Percentiles rank a stretch among this genome's conserved stretches.
Evolutionary conservation across 768 basidiomycete genomes (phyloP).

Genomic region (Hydnomerulius pinastri): DNA sequence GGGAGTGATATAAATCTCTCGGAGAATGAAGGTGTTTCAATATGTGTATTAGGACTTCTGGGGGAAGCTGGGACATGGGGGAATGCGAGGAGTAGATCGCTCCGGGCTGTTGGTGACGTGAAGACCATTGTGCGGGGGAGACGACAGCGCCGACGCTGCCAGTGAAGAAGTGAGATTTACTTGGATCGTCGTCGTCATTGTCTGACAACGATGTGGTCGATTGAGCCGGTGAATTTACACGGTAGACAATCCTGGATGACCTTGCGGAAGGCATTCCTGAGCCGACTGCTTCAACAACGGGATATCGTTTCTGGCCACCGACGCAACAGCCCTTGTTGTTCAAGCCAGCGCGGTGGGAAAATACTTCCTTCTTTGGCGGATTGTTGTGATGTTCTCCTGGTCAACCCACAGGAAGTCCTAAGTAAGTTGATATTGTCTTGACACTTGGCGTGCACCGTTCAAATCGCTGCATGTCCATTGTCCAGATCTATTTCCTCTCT

Average conservation of each 20-base stretch:
- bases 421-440: too few species aligned
- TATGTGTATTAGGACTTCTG: conserved; percentile 92
- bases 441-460: neutral
- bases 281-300: neutral
- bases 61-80: conserved; percentile 72
- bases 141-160: conserved; percentile 40
- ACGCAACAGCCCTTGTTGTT: neutral
- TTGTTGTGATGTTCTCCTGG: too few species aligned
- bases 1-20: conserved; percentile 69
- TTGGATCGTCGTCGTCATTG: conserved; percentile 66
- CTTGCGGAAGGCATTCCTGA: conserved; percentile 22
- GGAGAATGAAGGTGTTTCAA: conserved; percentile 79
- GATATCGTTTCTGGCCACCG: conserved; percentile 5
- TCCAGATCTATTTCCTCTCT: neutral
- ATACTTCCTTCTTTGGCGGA: neutral
- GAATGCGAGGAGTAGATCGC: conserved; percentile 40
- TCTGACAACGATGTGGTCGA: conserved; percentile 81
- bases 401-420: too few species aligned
- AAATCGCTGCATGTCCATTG: conserved; percentile 3
- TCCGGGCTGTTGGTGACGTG: conserved; percentile 34
- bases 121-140: conserved; percentile 69
- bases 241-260: conserved; percentile 37
- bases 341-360: conserved; percentile 6
- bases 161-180: conserved; percentile 45
- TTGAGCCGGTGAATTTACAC: conserved; percentile 54